Evolutionary conservation across 2,329 filamentous ascomycete species (phyloP), one percentile per base, ranked within the genome.

Genomic region (Exophiala dermatitidis): DNA sequence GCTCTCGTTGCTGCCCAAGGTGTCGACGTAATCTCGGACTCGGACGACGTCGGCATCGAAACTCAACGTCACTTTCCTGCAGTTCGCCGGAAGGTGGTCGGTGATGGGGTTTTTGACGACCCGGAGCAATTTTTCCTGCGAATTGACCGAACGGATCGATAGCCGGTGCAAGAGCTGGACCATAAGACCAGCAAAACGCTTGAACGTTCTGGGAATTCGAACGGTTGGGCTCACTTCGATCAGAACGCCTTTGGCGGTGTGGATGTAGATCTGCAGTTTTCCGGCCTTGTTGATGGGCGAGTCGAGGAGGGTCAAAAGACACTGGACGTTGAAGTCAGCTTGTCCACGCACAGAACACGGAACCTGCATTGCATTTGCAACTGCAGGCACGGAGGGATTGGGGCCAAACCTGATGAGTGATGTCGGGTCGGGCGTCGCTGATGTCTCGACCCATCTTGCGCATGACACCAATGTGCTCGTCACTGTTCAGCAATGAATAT

Each of bases 401-500:
- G 19, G 19, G 19, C 19, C 19, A 19, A 19, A 96, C 91, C 88
- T 97, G 93, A 71, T 98, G 93, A 43, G 93, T 95, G 66, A 98
- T 98, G 72, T 98, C 93, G 42, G 93, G 93, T 63, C 93, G 84
- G 56, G 93, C 93, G 72, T 98, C 93, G 70, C 90, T 96, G 62
- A 98, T 97, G 69, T 98, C 93, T 64, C 93, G 82, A 70, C 95
- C 95, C 91, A 97, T 97, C 78, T 97, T 98, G 67, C 93, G 86
- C 90, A 98, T 95, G 61, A 97, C 87, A 59, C 93, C 93, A 63
- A 98, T 98, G 70, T 98, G 93, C 73, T 98, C 93, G 68, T 98
- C 93, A 72, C 90, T 96, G 78, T 98, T 98, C 66, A 98, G 83
- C 48, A 98, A 78, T 57, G 91, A 95, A 73, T 95, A 98, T 72